Evolutionary conservation across 2,329 filamentous ascomycete genomes (phyloP).

Genomic region (Colletotrichum sp.): DNA sequence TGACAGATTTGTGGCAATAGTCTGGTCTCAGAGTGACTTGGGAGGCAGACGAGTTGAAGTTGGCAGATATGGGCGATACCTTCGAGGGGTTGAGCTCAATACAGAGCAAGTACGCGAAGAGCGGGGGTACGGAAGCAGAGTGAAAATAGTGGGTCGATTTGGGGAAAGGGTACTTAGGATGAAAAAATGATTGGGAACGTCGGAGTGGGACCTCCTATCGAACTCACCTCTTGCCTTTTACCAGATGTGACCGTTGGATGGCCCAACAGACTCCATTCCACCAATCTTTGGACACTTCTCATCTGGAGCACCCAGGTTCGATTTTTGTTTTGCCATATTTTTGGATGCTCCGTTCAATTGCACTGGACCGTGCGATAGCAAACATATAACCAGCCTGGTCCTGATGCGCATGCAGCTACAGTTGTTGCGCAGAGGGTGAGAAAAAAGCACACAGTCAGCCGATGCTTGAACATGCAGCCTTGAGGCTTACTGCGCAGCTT

Average conservation of each 20-base stretch:
- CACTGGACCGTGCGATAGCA: background rate
- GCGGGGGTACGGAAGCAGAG: background rate
- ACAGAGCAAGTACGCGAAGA: background rate
- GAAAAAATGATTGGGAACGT: background rate
- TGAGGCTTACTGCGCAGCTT: background rate
- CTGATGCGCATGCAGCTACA: background rate
- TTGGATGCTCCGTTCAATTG: background rate
- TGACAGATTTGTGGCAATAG: background rate
- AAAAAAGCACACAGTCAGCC: background rate
- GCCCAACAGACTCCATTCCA: slow-evolving; percentile 45
- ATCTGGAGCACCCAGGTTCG: slow-evolving; percentile 29
- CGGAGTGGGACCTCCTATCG: slow-evolving; percentile 67
- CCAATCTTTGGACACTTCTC: slow-evolving; percentile 41
- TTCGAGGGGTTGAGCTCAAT: background rate
- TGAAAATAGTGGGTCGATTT: background rate
- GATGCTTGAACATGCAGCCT: background rate
- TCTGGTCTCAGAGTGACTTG: background rate
- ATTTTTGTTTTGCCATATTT: slow-evolving; percentile 21
- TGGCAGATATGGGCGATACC: background rate
- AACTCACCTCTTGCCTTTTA: slow-evolving; percentile 74
- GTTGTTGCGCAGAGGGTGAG: background rate
- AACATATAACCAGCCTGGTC: background rate
- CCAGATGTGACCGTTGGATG: slow-evolving; percentile 68
- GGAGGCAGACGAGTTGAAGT: background rate
- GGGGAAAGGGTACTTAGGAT: slow-evolving; percentile 20